Conservation (phyloP, 2,329 filamentous ascomycete species). For the Verticillium alfalfae region DNA sequence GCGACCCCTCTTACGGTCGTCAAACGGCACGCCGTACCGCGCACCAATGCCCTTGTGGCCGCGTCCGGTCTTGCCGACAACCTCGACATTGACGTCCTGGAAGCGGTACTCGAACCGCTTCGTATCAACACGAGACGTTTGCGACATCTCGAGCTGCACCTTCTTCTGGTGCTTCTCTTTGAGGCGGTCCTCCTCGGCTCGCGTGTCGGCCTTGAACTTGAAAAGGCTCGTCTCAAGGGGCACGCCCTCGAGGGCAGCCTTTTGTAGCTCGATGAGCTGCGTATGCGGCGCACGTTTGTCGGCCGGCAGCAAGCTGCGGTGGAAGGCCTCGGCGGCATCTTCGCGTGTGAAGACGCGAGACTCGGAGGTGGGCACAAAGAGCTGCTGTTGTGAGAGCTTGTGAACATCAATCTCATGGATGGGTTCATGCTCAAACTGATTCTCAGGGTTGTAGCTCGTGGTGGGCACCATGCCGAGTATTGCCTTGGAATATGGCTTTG, state of each 20-base stretch:
- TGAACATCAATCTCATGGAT: slow-evolving; percentile 64
- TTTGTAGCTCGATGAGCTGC: slow-evolving; percentile 53
- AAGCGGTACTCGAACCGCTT: slow-evolving; percentile 60
- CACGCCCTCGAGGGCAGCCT: slow-evolving; percentile 33
- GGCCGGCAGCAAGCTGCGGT: slow-evolving; percentile 52
- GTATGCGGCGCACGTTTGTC: slow-evolving; percentile 58
- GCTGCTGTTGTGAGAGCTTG: slow-evolving; percentile 54
- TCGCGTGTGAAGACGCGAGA: slow-evolving; percentile 58
- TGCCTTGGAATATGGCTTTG: slow-evolving; percentile 69
- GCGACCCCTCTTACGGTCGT: slow-evolving; percentile 58
- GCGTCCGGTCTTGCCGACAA: slow-evolving; percentile 49
- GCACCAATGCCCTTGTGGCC: slow-evolving; percentile 48
- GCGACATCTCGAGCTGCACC: slow-evolving; percentile 28
- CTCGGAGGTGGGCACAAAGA: slow-evolving; percentile 60
- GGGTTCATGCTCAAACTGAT: slow-evolving; percentile 47
- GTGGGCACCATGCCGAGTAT: slow-evolving; percentile 76
- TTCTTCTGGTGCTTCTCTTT: slow-evolving; percentile 24
- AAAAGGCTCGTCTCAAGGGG: slow-evolving; percentile 25
- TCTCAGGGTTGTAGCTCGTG: slow-evolving; percentile 48
- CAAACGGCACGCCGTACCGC: slow-evolving; percentile 58
- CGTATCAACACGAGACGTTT: slow-evolving; percentile 39
- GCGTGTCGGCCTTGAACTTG: slow-evolving; percentile 35
- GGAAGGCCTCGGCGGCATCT: slow-evolving; percentile 61
- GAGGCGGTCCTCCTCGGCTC: slow-evolving; percentile 34
- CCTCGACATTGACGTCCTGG: slow-evolving; percentile 51